Evolutionary conservation across 2,329 filamentous ascomycete species (phyloP).

Genomic region (Colletotrichum sp.): DNA sequence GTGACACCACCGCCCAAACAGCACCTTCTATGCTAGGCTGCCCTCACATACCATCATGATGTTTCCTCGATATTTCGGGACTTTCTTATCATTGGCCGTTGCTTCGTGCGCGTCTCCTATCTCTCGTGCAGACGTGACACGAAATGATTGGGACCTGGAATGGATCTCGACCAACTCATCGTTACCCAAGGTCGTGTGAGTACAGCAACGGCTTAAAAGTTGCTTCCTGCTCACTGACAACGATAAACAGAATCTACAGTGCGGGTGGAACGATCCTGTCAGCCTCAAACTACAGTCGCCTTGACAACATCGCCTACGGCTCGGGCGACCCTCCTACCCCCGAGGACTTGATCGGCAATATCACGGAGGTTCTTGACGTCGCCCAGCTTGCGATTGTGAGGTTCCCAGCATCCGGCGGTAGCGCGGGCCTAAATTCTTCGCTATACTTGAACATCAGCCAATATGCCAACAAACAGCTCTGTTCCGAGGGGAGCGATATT

Average conservation of each 20-base stretch:
- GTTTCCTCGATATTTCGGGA: background rate
- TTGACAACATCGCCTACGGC: conserved; percentile 38
- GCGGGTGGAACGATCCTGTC: conserved; percentile 36
- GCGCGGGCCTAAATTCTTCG: conserved; percentile 34
- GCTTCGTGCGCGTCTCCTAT: background rate
- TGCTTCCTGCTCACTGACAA: background rate
- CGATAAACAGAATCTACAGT: conserved; percentile 24
- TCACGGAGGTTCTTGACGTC: conserved; percentile 34
- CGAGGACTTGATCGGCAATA: conserved; percentile 32
- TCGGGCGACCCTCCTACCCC: conserved; percentile 27
- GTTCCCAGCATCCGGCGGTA: conserved; percentile 30
- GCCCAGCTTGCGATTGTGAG: conserved; percentile 33
- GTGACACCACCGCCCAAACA: background rate
- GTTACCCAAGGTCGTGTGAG: conserved; percentile 32
- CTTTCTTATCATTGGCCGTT: background rate
- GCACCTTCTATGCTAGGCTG: background rate
- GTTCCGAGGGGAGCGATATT: conserved; percentile 32
- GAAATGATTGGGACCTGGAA: conserved; percentile 14
- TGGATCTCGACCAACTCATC: conserved; percentile 29
- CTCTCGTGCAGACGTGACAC: background rate
- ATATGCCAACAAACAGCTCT: conserved; percentile 34
- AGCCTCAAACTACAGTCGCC: conserved; percentile 35
- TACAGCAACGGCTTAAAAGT: background rate
- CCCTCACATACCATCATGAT: background rate
- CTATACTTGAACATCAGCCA: conserved; percentile 36